Conservation (phyloP, 1,284 basidiomycete species). For the Cryptococcus hybrid region DNA sequence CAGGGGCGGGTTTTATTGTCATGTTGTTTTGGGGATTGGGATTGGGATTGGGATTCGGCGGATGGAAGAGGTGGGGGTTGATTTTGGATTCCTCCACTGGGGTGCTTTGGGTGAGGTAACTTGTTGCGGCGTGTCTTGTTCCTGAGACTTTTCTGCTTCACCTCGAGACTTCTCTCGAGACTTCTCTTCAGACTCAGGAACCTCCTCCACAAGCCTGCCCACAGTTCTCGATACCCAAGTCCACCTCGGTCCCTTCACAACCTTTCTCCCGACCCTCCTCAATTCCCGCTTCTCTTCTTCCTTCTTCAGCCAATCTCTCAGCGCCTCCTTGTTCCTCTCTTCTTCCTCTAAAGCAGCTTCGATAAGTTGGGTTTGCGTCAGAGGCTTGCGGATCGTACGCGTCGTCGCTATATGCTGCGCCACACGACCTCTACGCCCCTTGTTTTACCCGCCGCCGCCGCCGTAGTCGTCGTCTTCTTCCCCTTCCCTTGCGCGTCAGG, state of each 20-base stretch:
- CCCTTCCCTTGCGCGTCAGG: conserved; percentile 7
- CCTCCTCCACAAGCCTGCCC: conserved; percentile 36
- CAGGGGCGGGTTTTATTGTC: background rate
- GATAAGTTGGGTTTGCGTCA: conserved; percentile 55
- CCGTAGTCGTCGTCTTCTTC: conserved; percentile 17
- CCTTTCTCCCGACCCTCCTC: conserved; percentile 48
- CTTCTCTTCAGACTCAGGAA: conserved; percentile 4
- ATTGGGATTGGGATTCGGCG: too few species aligned
- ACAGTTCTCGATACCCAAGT: conserved; percentile 52
- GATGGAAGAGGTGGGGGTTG: background rate
- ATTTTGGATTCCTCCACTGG: background rate
- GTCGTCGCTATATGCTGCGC: conserved; percentile 41
- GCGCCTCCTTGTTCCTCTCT: conserved; percentile 54
- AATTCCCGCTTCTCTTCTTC: conserved; percentile 54
- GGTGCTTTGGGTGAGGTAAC: background rate
- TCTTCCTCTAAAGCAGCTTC: conserved; percentile 55
- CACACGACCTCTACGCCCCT: conserved; percentile 24
- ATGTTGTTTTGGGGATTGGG: background rate
- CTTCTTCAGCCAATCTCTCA: conserved; percentile 52
- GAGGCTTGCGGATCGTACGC: conserved; percentile 25
- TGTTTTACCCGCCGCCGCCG: background rate
- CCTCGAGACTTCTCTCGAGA: background rate
- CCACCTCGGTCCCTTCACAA: conserved; percentile 53
- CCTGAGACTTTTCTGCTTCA: background rate
- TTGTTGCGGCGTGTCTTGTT: background rate